phyloP scores from a whole-genome alignment of 148 eudicot genomes.

The Mesembryanthemum crystallinum region DNA sequence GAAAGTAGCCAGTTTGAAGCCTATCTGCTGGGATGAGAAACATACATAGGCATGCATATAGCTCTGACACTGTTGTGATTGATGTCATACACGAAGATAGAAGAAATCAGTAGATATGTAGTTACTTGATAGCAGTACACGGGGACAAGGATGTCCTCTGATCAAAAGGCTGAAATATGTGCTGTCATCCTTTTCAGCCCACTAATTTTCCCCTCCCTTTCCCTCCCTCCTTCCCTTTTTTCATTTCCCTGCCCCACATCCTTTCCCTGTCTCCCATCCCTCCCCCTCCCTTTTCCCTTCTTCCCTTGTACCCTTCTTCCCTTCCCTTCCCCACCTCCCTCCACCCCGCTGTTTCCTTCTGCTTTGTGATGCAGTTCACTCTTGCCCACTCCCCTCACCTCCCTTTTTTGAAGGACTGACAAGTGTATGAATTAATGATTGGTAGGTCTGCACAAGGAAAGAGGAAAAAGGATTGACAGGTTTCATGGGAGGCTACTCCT shows the following conservation, averaged over 20 bases:
- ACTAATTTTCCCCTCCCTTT: slow-evolving; percentile 17
- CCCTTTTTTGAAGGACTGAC: slow-evolving; percentile 27
- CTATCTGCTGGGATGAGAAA: neutral
- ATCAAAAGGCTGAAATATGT: slow-evolving; percentile 3
- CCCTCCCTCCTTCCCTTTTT: neutral
- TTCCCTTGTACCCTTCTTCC: slow-evolving; percentile 7
- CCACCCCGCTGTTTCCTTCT: neutral
- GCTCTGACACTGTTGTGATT: slow-evolving; percentile 5
- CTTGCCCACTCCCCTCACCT: slow-evolving; percentile 11
- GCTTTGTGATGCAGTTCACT: slow-evolving; percentile 10
- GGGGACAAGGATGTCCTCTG: neutral
- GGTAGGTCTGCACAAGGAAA: slow-evolving; percentile 39
- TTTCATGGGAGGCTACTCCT: slow-evolving; percentile 24
- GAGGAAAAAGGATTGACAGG: slow-evolving; percentile 29
- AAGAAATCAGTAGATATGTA: neutral
- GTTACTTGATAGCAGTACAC: neutral
- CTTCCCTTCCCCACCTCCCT: slow-evolving; percentile 16
- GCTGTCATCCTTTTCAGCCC: slow-evolving; percentile 8
- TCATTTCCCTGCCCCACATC: neutral
- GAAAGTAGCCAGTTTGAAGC: slow-evolving; percentile 11
- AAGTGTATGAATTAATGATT: slow-evolving; percentile 32
- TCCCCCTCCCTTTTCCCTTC: neutral
- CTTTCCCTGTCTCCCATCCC: neutral
- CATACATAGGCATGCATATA: neutral
- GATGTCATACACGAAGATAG: neutral